Conservation (phyloP, 495 filamentous ascomycete species). For the Talaromyces thailandensis region DNA sequence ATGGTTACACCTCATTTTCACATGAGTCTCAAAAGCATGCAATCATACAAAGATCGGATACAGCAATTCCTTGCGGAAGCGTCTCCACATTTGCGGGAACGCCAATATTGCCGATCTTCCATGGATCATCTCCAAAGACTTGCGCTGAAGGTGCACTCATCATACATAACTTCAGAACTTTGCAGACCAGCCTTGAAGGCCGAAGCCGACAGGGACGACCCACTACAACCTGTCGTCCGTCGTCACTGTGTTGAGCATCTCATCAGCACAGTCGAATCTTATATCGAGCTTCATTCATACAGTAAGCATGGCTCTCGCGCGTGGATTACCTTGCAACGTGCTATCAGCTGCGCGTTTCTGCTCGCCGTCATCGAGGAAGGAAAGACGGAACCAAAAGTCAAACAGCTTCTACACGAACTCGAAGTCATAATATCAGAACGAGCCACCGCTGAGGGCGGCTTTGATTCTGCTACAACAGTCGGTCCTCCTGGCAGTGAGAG, state of each 20-base stretch:
- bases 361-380: conserved; percentile 34
- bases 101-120: conserved; percentile 33
- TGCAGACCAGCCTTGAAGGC: conserved; percentile 48
- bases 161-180: conserved; percentile 49
- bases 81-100: conserved; percentile 42
- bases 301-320: conserved; percentile 33
- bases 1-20: conserved; percentile 31
- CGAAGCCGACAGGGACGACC: conserved; percentile 23
- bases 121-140: conserved; percentile 47
- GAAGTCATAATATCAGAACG: conserved; percentile 33
- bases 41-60: conserved; percentile 41
- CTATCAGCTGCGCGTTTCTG: conserved; percentile 38
- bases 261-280: conserved; percentile 33
- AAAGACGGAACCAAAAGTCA: conserved; percentile 20
- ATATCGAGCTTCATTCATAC: conserved; percentile 36
- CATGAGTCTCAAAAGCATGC: conserved; percentile 36
- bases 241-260: conserved; percentile 35
- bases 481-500: not conserved
- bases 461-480: not conserved
- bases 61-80: conserved; percentile 41
- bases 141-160: conserved; percentile 46
- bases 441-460: conserved; percentile 26
- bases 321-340: conserved; percentile 40
- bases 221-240: conserved; percentile 28
- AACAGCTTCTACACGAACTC: conserved; percentile 29